Evolutionary conservation across 768 basidiomycete species (phyloP), one percentile per base, ranked within the genome.

Genomic region (Baorangia bicolor): DNA sequence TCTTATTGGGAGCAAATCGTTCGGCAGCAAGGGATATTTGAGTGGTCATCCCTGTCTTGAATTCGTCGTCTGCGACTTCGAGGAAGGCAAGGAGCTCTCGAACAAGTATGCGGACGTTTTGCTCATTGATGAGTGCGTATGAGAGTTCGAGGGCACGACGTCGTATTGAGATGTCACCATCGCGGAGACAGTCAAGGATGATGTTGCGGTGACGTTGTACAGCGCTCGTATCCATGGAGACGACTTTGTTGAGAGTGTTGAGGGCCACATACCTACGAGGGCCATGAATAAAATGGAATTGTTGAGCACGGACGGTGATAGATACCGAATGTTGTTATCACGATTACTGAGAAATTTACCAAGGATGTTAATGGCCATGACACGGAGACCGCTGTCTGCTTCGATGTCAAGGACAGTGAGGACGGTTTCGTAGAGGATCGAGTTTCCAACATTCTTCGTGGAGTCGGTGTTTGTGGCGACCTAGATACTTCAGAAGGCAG

Each of bases 381-480:
- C 95, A 2, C 97, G 87, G 21, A 99, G 76, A 20, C 94, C 94
- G 39, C 85, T 89, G 69, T 99, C 97, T 12, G 97, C 95, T 66
- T 99, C 94, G 58, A 98, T 98, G 62, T 99, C 96, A 44, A 99
- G 79, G 18, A 99, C 88, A 1, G 95, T 94, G 59, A 98, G 79
- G 7, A 98, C 96, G 0, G 96, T 96, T 75, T 99, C 97, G 70
- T 99, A 99, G 31, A 99, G 74, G 59, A 99, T 98, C 4, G 96
- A 88, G 72, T 98, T 98, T 49, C 97, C 97, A 62, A 98, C 97
- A 66, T 98, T 99, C 75, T 99, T 99, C 7, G 90, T 86, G 5
- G 90, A 89, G 65, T 99, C 97, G 0, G 97, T 99, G 71, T 98
- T 99, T 2, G 97, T 98, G n/a, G 97, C 97, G 33, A 99, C 95